Base-by-base conservation (phyloP, 352 stramenopile genomes). In the Pythium myriotylum region DNA sequence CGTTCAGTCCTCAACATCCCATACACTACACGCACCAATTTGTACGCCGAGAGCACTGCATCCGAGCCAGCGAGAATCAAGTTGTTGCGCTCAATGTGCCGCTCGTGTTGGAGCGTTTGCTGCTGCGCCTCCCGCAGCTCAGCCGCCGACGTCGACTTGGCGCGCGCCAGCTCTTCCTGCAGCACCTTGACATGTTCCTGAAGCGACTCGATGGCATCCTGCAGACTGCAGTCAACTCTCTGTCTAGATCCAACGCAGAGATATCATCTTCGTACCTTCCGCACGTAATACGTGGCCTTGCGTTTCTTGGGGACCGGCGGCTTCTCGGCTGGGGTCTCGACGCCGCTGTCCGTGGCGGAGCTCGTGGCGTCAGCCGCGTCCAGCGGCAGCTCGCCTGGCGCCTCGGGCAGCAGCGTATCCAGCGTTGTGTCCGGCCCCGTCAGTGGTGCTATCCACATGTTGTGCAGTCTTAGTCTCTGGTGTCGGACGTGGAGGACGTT, bases 231-330 rank as follows among this genome's bases (percentile, higher is more conserved):
- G 40, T 35, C 24, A 60, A 24, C n/a, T n/a, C 20, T 24, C 14
- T 4, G n/a, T 23, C n/a, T 42, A 26, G 19, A 51, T 50, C 12
- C 23, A 54, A 7, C 24, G 9, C 17, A 40, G 4, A 3, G 13
- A 43, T 12, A 26, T 29, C 17, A 49, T n/a, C 5, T 3, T 53
- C 42, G 4, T 13, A 67, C 59, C 33, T 62, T 68, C 35, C 61
- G 61, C 10, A 59, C 46, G 29, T 68, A 68, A 41, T 68, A 68
- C 14, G 61, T 68, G 5, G 61, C 42, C 43, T 68, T 68, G 53
- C 61, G 61, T 35, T 68, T 68, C 61, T 68, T 68, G 20, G 12
- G 45, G 1, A 24, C 4, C 19, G 56, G 6, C 20, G 40, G 8
- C 5, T 12, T 37, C 35, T 35, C 22, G 33, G 20, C 35, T n/a